These are phyloP conservation scores for Sabuloglossum arenarium DNA, from an alignment of 495 filamentous ascomycete species.

Conservation along the genomic window DNA sequence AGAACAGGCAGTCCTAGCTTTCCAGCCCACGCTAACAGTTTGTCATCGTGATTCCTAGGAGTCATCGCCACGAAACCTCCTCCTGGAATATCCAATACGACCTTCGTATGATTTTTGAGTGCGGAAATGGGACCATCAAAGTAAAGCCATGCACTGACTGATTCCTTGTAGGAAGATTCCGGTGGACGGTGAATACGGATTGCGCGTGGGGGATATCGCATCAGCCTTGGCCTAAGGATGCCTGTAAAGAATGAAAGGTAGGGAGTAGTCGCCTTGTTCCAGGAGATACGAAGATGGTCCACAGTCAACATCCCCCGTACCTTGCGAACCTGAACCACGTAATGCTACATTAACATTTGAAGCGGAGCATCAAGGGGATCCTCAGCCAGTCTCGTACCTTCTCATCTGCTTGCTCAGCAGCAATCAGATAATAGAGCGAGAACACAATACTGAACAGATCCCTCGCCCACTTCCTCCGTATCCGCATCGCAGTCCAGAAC, in stretches of 20 bases:
- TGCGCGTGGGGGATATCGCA: constrained; percentile 53
- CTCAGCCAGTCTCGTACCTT: constrained; percentile 34
- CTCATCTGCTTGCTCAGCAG: constrained; percentile 86
- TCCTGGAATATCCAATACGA: constrained; percentile 85
- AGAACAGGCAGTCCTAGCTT: constrained; percentile 67
- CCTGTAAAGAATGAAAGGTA: constrained; percentile 50
- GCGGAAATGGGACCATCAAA: constrained; percentile 72
- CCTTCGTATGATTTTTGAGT: constrained; percentile 49
- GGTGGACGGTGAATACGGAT: constrained; percentile 66
- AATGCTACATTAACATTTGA: neutral
- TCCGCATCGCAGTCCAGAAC: constrained; percentile 95
- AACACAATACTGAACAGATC: constrained; percentile 70
- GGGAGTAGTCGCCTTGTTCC: constrained; percentile 82
- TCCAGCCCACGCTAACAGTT: constrained; percentile 73
- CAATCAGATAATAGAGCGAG: constrained; percentile 71
- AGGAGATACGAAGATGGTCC: constrained; percentile 80
- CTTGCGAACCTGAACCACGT: constrained; percentile 27
- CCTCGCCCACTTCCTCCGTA: constrained; percentile 58
- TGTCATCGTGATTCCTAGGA: constrained; percentile 78
- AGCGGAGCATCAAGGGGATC: neutral
- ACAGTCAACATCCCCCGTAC: constrained; percentile 70
- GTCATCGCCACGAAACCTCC: constrained; percentile 94
- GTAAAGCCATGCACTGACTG: constrained; percentile 78
- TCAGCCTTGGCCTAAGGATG: constrained; percentile 57
- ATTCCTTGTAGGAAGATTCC: constrained; percentile 59